Conservation (phyloP, 176 grass and related monocot genomes). For the barley (Hordeum vulgare) region MorexV3_pseudomolecules_assembly NC_058520.1:569277878-569278377, state of each 20-base stretch:
- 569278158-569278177: conserved; percentile 34
- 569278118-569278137: conserved; percentile 24
- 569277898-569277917: conserved; percentile 28
- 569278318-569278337: conserved; percentile 52
- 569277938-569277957: conserved; percentile 41
- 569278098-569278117: conserved; percentile 33
- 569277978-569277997: conserved; percentile 81
- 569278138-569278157: conserved; percentile 28
- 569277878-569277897: conserved; percentile 26
- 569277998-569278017: conserved; percentile 74
- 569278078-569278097: conserved; percentile 38
- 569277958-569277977: conserved; percentile 52
- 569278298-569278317: conserved; percentile 88
- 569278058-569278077: conserved; percentile 27
- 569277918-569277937: conserved; percentile 42
- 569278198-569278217: conserved; percentile 24
- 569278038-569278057: conserved; percentile 29
- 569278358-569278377: conserved; percentile 1
- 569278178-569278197: conserved; percentile 36
- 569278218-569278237: conserved; percentile 42
- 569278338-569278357: not conserved
- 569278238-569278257: conserved; percentile 10
- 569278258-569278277: conserved; percentile 35
- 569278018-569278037: conserved; percentile 32
- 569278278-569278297: conserved; percentile 51